These are phyloP conservation scores for Arabis hirsuta DNA, from an alignment of 345 rosid genomes.

Conservation along the genomic window DNA sequence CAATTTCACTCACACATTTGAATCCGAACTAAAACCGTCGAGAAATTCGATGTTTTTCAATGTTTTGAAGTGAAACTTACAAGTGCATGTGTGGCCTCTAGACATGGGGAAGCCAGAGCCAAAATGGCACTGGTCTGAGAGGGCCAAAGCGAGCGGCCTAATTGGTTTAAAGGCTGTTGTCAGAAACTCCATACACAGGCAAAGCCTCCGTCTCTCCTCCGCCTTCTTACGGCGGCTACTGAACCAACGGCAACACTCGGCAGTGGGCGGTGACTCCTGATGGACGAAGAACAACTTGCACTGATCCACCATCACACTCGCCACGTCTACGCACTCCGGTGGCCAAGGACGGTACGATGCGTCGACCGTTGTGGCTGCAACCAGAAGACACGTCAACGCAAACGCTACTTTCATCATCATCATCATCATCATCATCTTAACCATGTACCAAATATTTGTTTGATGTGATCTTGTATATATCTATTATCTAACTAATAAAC, in stretches of 20 bases:
- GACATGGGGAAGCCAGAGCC: constrained; percentile 32
- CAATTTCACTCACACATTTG: too few species aligned
- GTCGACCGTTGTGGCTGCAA: constrained; percentile 11
- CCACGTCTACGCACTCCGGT: constrained; percentile 35
- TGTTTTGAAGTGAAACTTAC: constrained; percentile 17
- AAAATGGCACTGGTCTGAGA: constrained; percentile 38
- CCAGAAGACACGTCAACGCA: constrained; percentile 17
- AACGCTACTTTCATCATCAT: constrained; percentile 28
- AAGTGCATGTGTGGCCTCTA: constrained; percentile 26
- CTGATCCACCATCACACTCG: constrained; percentile 23
- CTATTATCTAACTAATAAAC: neutral
- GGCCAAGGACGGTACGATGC: constrained; percentile 38
- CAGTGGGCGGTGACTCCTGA: constrained; percentile 28
- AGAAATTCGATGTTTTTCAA: neutral
- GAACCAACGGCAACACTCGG: constrained; percentile 37
- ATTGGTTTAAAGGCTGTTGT: constrained; percentile 17
- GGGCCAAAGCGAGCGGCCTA: constrained; percentile 17
- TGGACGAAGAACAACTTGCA: constrained; percentile 33
- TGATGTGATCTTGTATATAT: neutral
- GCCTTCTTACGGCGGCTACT: constrained; percentile 23
- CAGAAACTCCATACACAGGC: constrained; percentile 38
- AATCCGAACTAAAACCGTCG: neutral
- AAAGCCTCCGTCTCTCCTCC: constrained; percentile 27
- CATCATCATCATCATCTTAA: neutral
- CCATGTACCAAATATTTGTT: neutral